Percentiles rank a stretch among this genome's conserved stretches.
phyloP scores from a whole-genome alignment of 495 filamentous ascomycete species.

The Stereocaulon alpinum region DNA sequence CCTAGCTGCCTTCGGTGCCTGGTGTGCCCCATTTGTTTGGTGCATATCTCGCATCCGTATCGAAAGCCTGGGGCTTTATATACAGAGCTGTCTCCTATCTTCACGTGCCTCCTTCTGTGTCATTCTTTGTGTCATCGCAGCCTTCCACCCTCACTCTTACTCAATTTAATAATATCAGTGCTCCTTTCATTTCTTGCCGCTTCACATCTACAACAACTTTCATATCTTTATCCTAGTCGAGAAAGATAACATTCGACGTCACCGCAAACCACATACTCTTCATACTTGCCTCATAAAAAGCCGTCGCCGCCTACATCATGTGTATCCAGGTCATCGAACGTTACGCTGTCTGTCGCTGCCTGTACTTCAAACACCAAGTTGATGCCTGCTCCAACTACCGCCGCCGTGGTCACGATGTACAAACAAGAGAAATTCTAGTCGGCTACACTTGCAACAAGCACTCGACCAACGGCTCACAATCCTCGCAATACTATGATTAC shows the following conservation, averaged over 20 bases:
- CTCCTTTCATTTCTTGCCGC: constrained; percentile 4
- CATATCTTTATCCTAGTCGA: not conserved
- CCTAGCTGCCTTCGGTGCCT: constrained; percentile 19
- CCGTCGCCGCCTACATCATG: constrained; percentile 39
- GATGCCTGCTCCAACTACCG: constrained; percentile 64
- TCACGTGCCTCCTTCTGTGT: constrained; percentile 16
- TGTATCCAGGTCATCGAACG: constrained; percentile 64
- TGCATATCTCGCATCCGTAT: not conserved
- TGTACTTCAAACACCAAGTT: constrained; percentile 70
- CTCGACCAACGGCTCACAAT: constrained; percentile 30
- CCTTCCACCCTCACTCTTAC: constrained; percentile 9
- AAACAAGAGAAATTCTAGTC: constrained; percentile 67
- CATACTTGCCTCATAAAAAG: not conserved
- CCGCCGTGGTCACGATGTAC: constrained; percentile 57
- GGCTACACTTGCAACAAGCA: constrained; percentile 67
- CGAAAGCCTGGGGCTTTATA: constrained; percentile 1
- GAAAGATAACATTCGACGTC: not conserved
- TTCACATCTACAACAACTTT: not conserved
- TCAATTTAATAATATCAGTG: constrained; percentile 8
- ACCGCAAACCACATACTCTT: not conserved
- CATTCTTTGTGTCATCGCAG: constrained; percentile 23
- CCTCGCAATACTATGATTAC: constrained; percentile 26
- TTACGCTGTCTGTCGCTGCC: constrained; percentile 69
- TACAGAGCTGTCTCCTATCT: constrained; percentile 1
- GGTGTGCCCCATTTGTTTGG: constrained; percentile 5